A percentile compares a stretch with the other conserved stretches of the same genome.
These are phyloP conservation scores for Amaranthus hypochondriacus DNA, from an alignment of 148 eudicot species.

Conservation along the genomic window DNA sequence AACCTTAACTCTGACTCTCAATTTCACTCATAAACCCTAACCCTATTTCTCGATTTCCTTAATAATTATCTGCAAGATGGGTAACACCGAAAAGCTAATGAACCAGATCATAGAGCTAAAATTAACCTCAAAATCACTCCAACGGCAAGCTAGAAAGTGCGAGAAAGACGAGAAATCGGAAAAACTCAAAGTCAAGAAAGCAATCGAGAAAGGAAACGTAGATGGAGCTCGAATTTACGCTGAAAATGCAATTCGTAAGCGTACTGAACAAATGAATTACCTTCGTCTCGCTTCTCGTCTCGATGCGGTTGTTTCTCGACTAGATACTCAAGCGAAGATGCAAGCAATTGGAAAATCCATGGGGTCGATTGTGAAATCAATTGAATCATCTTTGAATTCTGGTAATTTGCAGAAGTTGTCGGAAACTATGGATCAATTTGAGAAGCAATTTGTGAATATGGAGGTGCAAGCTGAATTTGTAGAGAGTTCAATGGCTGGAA, in stretches of 20 bases:
- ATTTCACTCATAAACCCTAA: conserved; percentile 18
- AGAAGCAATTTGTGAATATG: conserved; percentile 37
- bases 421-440: conserved; percentile 28
- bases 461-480: conserved; percentile 35
- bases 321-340: conserved; percentile 34
- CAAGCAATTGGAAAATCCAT: conserved; percentile 23
- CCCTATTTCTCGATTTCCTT: conserved; percentile 8
- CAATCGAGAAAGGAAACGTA: conserved; percentile 33
- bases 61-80: conserved; percentile 10
- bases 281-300: conserved; percentile 28
- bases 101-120: conserved; percentile 36
- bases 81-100: conserved; percentile 36
- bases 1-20: too few relatives aligned
- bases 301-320: conserved; percentile 23
- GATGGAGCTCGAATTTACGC: conserved; percentile 35
- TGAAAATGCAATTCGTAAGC: conserved; percentile 34
- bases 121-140: conserved; percentile 32
- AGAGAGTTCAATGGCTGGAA: conserved; percentile 35
- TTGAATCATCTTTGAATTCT: conserved; percentile 25
- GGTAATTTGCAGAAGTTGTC: conserved; percentile 35
- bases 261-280: conserved; percentile 33
- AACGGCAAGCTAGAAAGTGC: conserved; percentile 32
- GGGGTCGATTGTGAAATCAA: conserved; percentile 29
- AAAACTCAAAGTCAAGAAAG: conserved; percentile 34
- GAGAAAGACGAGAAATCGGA: conserved; percentile 34